These are phyloP conservation scores for Vitrella brassicaformis DNA, from an alignment of 73 alveolate genomes.

Conservation along the genomic window DNA sequence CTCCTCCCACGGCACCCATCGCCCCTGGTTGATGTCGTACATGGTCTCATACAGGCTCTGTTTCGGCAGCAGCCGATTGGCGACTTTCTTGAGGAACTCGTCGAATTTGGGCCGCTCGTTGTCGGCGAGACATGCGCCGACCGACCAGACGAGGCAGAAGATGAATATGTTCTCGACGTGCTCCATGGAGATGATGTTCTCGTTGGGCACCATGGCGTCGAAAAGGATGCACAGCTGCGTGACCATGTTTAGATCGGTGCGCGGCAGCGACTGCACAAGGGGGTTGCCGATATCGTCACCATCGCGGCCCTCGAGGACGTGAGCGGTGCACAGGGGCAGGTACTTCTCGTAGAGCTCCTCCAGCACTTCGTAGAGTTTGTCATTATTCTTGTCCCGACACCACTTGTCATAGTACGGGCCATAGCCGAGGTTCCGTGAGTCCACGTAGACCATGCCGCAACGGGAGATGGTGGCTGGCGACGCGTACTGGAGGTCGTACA, in stretches of 20 bases:
- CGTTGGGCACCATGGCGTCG: constrained; percentile 82
- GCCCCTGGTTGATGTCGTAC: constrained; percentile 10
- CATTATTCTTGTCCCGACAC: constrained; percentile 8
- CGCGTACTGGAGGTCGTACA: constrained; percentile 75
- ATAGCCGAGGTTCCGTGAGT: constrained; percentile 57
- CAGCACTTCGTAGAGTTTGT: constrained; percentile 17
- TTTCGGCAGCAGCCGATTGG: constrained; percentile 19
- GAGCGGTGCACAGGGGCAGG: constrained; percentile 56
- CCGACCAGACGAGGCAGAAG: constrained; percentile 93
- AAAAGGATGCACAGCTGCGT: constrained; percentile 67
- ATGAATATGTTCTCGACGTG: constrained; percentile 81
- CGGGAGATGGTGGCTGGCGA: constrained; percentile 99
- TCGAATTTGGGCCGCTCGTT: constrained; percentile 51
- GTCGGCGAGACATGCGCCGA: constrained; percentile 82
- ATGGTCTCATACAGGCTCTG: constrained; percentile 7
- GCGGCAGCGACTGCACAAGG: constrained; percentile 52
- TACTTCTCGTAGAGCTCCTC: constrained; percentile 51
- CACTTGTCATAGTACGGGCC: constrained; percentile 62
- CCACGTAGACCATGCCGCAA: constrained; percentile 99
- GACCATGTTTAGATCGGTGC: constrained; percentile 74
- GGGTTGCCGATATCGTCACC: constrained; percentile 69
- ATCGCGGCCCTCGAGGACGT: constrained; percentile 68
- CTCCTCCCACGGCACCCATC: constrained; percentile 78
- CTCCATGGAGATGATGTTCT: constrained; percentile 56
- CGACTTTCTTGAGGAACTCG: constrained; percentile 29